These are phyloP conservation scores for Pythium aristosporum DNA, from an alignment of 352 stramenopile genomes.

Conservation along the genomic window DNA sequence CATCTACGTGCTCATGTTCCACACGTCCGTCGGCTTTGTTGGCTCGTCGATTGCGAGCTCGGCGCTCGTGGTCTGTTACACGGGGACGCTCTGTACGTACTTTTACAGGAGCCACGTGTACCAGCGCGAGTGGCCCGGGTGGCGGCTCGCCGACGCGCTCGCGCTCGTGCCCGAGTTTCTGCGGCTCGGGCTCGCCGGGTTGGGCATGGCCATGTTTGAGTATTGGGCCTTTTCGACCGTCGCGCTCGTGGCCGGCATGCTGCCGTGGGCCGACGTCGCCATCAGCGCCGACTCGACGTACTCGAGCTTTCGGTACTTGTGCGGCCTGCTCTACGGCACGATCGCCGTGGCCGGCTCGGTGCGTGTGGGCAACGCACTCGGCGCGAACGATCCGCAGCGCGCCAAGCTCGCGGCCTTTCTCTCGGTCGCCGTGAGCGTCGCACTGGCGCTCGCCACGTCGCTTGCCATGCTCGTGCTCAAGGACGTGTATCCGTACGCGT, in stretches of 20 bases:
- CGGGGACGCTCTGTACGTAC: constrained; percentile 62
- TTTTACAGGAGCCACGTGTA: constrained; percentile 67
- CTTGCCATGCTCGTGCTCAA: constrained; percentile 59
- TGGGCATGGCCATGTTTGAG: constrained; percentile 87
- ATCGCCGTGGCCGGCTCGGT: constrained; percentile 72
- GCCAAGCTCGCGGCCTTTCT: constrained; percentile 71
- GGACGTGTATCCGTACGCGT: constrained; percentile 54
- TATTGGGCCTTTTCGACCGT: constrained; percentile 82
- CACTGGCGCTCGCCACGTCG: constrained; percentile 44
- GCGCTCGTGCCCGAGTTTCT: constrained; percentile 75
- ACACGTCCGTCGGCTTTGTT: constrained; percentile 66
- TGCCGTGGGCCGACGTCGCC: constrained; percentile 71
- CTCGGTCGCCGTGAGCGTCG: constrained; percentile 44
- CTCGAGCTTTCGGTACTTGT: constrained; percentile 68
- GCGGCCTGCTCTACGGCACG: constrained; percentile 70
- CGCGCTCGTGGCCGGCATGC: constrained; percentile 66
- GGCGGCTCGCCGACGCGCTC: constrained; percentile 59
- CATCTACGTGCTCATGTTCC: constrained; percentile 89
- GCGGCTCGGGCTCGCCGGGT: constrained; percentile 69
- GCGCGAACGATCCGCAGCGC: constrained; percentile 72
- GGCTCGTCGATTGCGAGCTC: constrained; percentile 75
- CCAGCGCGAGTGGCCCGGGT: constrained; percentile 75
- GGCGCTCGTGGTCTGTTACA: constrained; percentile 53
- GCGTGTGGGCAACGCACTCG: constrained; percentile 83
- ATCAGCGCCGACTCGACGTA: constrained; percentile 87